Percentiles rank a stretch among this genome's conserved stretches.
Conservation (phyloP, 2,329 filamentous ascomycete genomes). For the Diaporthe sp. region DNA sequence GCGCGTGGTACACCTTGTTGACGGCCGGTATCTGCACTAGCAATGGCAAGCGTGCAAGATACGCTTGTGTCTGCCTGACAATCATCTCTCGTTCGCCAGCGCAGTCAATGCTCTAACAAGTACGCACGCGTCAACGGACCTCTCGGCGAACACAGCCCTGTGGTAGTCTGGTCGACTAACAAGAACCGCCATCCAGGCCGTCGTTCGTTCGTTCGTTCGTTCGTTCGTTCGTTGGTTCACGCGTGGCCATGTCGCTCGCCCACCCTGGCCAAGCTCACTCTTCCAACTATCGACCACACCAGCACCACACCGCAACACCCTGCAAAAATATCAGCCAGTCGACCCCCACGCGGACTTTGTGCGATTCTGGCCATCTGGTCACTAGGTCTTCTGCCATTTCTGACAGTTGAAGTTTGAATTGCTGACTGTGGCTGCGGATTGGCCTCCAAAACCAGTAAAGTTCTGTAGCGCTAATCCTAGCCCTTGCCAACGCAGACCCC, state of each 20-base stretch:
- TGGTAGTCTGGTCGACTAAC: not conserved
- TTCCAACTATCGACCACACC: not conserved
- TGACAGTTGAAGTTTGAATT: not conserved
- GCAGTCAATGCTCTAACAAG: constrained; percentile 8
- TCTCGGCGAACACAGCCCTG: constrained; percentile 10
- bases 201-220: not conserved
- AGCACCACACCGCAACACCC: not conserved
- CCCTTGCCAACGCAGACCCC: constrained; percentile 15
- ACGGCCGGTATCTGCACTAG: not conserved
- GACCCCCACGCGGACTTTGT: constrained; percentile 9
- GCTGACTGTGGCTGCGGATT: not conserved
- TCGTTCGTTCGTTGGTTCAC: not conserved
- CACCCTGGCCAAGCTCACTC: not conserved
- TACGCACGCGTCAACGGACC: not conserved
- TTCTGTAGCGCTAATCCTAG: constrained; percentile 21
- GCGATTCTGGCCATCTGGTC: not conserved
- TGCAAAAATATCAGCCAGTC: not conserved
- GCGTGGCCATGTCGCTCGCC: not conserved
- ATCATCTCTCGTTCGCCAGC: constrained; percentile 21
- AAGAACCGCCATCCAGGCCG: not conserved
- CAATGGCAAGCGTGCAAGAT: not conserved
- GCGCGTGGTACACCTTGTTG: not conserved
- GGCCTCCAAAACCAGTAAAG: not conserved
- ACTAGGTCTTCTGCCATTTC: not conserved
- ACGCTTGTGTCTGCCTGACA: not conserved